Conservation (phyloP, 768 basidiomycete genomes). For the Tubosaeta brunneosetosa region DNA sequence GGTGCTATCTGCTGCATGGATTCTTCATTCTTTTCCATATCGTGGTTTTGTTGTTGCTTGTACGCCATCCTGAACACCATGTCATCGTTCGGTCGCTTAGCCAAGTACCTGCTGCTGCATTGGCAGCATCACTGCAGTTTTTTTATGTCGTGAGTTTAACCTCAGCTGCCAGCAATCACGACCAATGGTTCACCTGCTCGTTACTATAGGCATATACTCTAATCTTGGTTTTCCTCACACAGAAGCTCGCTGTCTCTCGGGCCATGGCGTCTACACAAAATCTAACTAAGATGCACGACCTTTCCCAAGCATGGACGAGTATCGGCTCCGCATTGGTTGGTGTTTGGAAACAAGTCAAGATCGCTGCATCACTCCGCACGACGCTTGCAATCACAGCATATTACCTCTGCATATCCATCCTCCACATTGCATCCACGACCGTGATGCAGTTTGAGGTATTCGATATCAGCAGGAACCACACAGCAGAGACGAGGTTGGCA, state of each 20-base stretch:
- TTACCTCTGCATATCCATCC: background rate
- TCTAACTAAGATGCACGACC: too few relatives aligned
- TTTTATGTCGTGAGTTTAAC: too few relatives aligned
- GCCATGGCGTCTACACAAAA: too few relatives aligned
- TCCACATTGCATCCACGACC: too few relatives aligned
- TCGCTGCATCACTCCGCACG: background rate
- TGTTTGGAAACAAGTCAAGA: too few relatives aligned
- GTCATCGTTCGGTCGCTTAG: background rate
- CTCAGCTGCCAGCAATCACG: too few relatives aligned
- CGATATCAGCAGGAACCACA: background rate
- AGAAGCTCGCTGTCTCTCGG: too few relatives aligned
- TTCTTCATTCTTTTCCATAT: background rate
- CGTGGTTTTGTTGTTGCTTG: background rate
- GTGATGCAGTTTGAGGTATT: background rate
- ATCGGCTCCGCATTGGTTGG: too few relatives aligned
- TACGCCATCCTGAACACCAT: background rate
- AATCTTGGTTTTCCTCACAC: too few relatives aligned
- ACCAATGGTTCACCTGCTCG: background rate
- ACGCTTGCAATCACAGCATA: background rate
- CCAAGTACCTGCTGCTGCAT: background rate
- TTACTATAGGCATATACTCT: background rate
- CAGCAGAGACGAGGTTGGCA: too few relatives aligned
- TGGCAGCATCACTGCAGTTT: background rate
- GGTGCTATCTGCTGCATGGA: too few relatives aligned
- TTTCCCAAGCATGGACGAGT: too few relatives aligned